These are phyloP conservation scores for Fusarium longipes DNA, from an alignment of 2,329 filamentous ascomycete genomes.

Conservation along the genomic window DNA sequence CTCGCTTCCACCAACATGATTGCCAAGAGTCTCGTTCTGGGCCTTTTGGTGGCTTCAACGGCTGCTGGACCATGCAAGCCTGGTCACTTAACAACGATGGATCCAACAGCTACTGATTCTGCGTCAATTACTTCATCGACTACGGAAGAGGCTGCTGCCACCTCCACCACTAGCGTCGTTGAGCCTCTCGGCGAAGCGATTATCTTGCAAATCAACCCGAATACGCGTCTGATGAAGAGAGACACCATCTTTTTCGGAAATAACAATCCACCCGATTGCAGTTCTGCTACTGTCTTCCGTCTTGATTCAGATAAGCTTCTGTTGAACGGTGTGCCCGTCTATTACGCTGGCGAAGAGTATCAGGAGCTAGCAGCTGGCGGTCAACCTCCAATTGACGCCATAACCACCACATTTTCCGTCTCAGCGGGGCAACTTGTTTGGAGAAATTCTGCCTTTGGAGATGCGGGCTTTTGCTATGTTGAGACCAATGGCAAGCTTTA, in stretches of 20 bases:
- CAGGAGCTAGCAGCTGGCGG: neutral
- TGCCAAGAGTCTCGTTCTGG: neutral
- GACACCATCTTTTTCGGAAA: neutral
- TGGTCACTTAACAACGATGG: neutral
- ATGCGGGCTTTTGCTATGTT: constrained; percentile 3
- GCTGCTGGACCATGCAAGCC: constrained; percentile 9
- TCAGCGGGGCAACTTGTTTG: neutral
- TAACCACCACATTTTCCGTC: constrained; percentile 1
- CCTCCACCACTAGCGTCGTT: neutral
- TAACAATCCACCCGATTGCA: constrained; percentile 3
- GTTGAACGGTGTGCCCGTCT: neutral
- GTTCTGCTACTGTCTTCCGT: neutral
- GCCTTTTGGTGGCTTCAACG: neutral
- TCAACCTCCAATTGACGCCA: neutral
- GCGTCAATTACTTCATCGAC: neutral
- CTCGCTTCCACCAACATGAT: neutral
- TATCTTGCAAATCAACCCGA: neutral
- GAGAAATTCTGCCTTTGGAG: neutral
- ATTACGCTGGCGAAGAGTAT: neutral
- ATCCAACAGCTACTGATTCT: neutral
- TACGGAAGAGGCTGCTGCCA: neutral
- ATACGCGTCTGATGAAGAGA: neutral
- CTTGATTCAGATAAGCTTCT: neutral
- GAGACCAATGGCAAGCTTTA: constrained; percentile 6
- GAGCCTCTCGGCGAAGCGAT: neutral